A percentile compares a stretch with the other conserved stretches of the same genome.
Conservation (phyloP, 495 filamentous ascomycete species). For the Viridothelium virens region DNA sequence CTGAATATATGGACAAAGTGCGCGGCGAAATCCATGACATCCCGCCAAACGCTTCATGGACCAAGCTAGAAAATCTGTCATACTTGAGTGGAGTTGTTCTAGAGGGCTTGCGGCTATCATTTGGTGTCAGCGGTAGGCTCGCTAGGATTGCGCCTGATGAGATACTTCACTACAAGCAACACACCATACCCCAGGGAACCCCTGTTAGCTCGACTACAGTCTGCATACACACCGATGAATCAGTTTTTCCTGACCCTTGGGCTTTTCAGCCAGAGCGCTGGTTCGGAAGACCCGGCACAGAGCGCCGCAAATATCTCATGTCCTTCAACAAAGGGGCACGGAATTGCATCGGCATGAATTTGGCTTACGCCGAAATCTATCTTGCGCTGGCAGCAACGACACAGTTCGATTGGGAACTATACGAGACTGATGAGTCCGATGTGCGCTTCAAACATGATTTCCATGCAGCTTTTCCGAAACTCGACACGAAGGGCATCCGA, state of each 20-base stretch:
- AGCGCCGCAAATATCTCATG: conserved; percentile 19
- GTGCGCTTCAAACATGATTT: conserved; percentile 14
- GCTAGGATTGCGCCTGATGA: conserved; percentile 17
- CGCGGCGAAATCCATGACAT: conserved; percentile 18
- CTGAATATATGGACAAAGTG: conserved; percentile 13
- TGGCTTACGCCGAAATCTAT: conserved; percentile 33
- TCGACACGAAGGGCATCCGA: conserved; percentile 15
- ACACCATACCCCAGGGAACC: conserved; percentile 14
- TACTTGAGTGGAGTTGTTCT: conserved; percentile 43
- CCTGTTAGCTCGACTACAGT: conserved; percentile 14
- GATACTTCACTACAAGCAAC: background rate
- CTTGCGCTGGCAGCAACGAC: conserved; percentile 16
- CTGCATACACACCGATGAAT: conserved; percentile 12
- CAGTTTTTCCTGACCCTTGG: conserved; percentile 12
- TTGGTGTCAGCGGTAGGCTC: conserved; percentile 9
- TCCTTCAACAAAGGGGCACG: conserved; percentile 28
- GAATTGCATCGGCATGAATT: conserved; percentile 30
- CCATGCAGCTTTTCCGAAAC: conserved; percentile 9
- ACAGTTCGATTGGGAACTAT: conserved; percentile 14
- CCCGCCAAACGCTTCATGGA: conserved; percentile 27
- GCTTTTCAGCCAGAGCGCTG: conserved; percentile 15
- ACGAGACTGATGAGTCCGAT: conserved; percentile 10
- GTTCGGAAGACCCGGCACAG: background rate
- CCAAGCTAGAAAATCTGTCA: conserved; percentile 43
- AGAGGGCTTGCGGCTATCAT: conserved; percentile 42